These are phyloP conservation scores for Saccharomycopsis fermentans DNA, from an alignment of 805 yeast genomes.

Conservation along the genomic window DNA sequence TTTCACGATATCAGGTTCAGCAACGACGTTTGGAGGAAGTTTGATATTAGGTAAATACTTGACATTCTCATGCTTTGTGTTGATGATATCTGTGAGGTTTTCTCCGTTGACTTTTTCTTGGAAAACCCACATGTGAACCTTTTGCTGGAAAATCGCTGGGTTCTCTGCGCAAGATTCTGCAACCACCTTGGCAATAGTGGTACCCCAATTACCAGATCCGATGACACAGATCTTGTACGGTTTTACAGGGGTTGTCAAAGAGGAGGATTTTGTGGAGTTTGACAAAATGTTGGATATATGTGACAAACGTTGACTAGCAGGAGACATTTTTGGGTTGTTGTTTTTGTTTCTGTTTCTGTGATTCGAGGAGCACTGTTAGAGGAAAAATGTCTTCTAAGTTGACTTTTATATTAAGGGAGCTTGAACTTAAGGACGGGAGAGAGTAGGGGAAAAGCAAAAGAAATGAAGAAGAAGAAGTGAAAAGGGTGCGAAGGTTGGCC, in stretches of 20 bases:
- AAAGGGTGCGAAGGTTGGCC: too few relatives aligned
- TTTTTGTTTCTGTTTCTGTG: not conserved
- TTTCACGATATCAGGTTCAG: conserved; percentile 72
- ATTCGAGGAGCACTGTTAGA: not conserved
- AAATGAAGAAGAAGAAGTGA: not conserved
- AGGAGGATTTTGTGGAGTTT: not conserved
- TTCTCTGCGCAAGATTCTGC: conserved; percentile 77
- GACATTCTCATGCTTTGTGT: conserved; percentile 85
- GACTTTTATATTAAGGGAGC: not conserved
- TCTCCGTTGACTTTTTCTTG: conserved; percentile 74
- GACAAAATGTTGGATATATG: conserved; percentile 15
- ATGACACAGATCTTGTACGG: conserved; percentile 61
- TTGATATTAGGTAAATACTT: conserved; percentile 84
- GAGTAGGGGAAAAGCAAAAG: not conserved
- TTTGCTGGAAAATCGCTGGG: conserved; percentile 57
- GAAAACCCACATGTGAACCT: conserved; percentile 94
- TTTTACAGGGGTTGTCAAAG: conserved; percentile 14
- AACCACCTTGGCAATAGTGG: conserved; percentile 90
- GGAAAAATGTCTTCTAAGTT: not conserved
- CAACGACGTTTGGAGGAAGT: conserved; percentile 78
- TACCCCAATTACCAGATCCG: conserved; percentile 98
- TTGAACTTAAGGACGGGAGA: not conserved
- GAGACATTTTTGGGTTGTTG: not conserved
- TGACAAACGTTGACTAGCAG: conserved; percentile 14
- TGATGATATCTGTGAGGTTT: conserved; percentile 83